These are phyloP conservation scores for Hanseniaspora vineae DNA, from an alignment of 805 yeast genomes.

Conservation along the genomic window DNA sequence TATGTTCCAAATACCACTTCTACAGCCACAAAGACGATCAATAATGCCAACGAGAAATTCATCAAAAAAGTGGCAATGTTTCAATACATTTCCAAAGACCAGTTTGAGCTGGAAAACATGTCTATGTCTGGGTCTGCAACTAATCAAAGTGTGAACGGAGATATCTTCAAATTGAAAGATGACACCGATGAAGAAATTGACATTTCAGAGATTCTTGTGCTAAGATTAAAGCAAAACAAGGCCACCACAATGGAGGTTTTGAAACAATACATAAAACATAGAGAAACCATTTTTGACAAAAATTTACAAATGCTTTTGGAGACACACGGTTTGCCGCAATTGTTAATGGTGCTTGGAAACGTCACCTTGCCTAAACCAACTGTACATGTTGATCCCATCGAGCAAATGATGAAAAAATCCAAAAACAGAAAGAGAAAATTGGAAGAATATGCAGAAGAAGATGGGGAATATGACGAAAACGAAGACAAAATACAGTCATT, in stretches of 20 bases:
- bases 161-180: slow-evolving; percentile 36
- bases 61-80: slow-evolving; percentile 59
- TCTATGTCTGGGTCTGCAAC: slow-evolving; percentile 3
- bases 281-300: slow-evolving; percentile 39
- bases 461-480: neutral
- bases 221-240: slow-evolving; percentile 66
- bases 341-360: neutral
- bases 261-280: slow-evolving; percentile 42
- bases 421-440: slow-evolving; percentile 14
- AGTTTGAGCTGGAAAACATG: slow-evolving; percentile 14
- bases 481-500: slow-evolving; percentile 2
- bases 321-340: slow-evolving; percentile 9
- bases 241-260: slow-evolving; percentile 35
- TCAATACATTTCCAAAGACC: slow-evolving; percentile 72
- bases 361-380: slow-evolving; percentile 35
- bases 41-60: slow-evolving; percentile 22
- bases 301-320: slow-evolving; percentile 28
- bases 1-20: neutral
- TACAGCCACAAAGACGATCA: neutral
- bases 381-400: slow-evolving; percentile 47
- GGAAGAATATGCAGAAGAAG: slow-evolving; percentile 1
- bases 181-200: slow-evolving; percentile 20
- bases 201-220: slow-evolving; percentile 45
- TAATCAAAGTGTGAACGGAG: slow-evolving; percentile 17
- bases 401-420: slow-evolving; percentile 17